These are phyloP conservation scores for Boletus vermiculosoides DNA, from an alignment of 768 basidiomycete genomes.

Conservation along the genomic window DNA sequence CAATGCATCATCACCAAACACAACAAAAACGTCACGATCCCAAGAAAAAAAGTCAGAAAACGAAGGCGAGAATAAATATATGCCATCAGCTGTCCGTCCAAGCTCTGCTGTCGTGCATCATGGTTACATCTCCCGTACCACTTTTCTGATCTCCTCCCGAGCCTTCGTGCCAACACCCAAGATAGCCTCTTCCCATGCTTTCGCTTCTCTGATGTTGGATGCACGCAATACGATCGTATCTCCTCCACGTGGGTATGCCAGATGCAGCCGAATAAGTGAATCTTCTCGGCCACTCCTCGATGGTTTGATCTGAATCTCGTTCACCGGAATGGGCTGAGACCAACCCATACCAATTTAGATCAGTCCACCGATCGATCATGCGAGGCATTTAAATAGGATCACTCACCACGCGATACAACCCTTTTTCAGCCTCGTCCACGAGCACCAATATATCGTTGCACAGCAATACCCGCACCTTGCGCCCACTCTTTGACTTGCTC, in stretches of 20 bases:
- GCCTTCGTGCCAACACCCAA: slow-evolving; percentile 15
- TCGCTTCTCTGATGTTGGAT: slow-evolving; percentile 55
- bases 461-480: slow-evolving; percentile 72
- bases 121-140: background rate
- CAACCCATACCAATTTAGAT: background rate
- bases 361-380: background rate
- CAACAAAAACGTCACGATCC: background rate
- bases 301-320: slow-evolving; percentile 60
- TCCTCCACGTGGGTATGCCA: slow-evolving; percentile 73
- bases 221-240: slow-evolving; percentile 65
- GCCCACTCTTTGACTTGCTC: slow-evolving; percentile 80
- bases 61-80: slow-evolving; percentile 9
- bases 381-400: background rate
- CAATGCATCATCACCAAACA: background rate
- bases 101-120: background rate
- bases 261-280: slow-evolving; percentile 58
- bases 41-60: background rate
- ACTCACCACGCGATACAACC: slow-evolving; percentile 81
- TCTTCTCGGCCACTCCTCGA: slow-evolving; percentile 59
- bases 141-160: slow-evolving; percentile 7
- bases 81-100: slow-evolving; percentile 1
- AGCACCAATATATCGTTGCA: slow-evolving; percentile 91
- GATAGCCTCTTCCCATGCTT: slow-evolving; percentile 49
- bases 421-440: slow-evolving; percentile 66
- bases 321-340: slow-evolving; percentile 68